Base-by-base conservation (phyloP, 257 asterid species). In the Buddleja alternifolia region DNA sequence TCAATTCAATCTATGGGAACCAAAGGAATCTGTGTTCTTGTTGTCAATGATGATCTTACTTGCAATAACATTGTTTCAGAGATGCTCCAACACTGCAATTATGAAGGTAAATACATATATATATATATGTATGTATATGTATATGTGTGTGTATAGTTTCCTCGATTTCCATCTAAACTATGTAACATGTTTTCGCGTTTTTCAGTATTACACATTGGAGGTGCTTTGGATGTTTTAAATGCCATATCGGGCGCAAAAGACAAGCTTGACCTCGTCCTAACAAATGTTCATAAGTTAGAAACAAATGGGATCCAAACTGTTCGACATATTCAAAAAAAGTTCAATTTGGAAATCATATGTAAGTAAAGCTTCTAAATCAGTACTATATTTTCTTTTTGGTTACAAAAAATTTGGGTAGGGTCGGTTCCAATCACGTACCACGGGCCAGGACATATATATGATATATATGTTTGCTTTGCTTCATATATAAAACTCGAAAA, bases 141-240 rank as follows among this genome's bases (percentile, higher is more conserved):
- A 29, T 29, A 29, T 29, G 5, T 5, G 5, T 2, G 5, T 29
- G 34, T 29, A 29, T 29, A 29, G 2, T 2, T 29, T 29, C 34
- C 34, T 29, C 34, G 34, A 29, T 29, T 29, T 29, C 34, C 34
- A 29, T 29, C 34, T 1, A 29, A 29, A 29, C 5, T 5, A 29
- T 29, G 34, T 29, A 29, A n/a, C 5, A 1, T 29, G 2, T 29
- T 58, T 61, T 67, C 17, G 58, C n/a, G 57, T 39, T 47, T 63
- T 44, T 74, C 83, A 91, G 96, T 81, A 37, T 71, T 92, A 80
- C 77, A 71, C 50, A 56, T 67, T 52, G 96, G 96, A 63, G 75
- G 67, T 40, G 69, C 65, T 32, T 44, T 40, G 29, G 83, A 79
- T 48, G 85, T 81, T 63, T 11, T 85, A 37, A 60, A 69, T 19